Evolutionary conservation across 208 protist species (phyloP), one percentile per base, ranked within the genome.

Genomic region (Trypanosoma melophagium): DNA sequence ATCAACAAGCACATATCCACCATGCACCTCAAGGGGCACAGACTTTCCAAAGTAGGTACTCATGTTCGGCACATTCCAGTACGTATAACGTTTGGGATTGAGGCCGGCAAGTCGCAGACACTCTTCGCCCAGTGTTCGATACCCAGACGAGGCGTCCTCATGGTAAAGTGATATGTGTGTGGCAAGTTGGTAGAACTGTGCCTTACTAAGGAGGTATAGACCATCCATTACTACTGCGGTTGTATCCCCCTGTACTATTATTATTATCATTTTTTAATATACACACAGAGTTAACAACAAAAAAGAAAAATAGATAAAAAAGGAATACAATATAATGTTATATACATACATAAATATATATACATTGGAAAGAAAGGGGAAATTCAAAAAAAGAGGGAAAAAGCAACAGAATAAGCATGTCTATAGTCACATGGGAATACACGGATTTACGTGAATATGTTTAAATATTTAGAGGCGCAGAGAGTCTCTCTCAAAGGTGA

Each of bases 21-120:
- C 84, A 49, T 93, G 87, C 17, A 93, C 69, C 61, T 93, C 87
- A 17, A 93, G 69, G 3, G 87, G 87, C 7, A 91, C 73, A 0
- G 84, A 69, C 65, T 84, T 86, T 42, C 80, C 81, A 31, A 91
- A 73, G 75, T 84, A 88, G 21, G 68, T 66, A 60, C 73, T 76
- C 87, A 93, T 90, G 67, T 80, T 69, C 0, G 87, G 87, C 2
- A 93, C 84, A 68, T 89, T 86, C 85, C 87, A 93, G 58, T 70
- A 84, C 7, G 64, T 74, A 76, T 79, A 86, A 55, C 73, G 69
- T 28, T 71, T 60, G 19, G 87, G 79, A 31, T 72, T 55, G 49
- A 90, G 66, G 13, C 83, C 79, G 2, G 65, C 75, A 35, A 66
- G 67, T 31, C 31, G 61, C 44, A 88, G 59, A 52, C 67, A 74